Conservation (phyloP, 2,329 filamentous ascomycete genomes). For the Fusarium camptoceras region DNA sequence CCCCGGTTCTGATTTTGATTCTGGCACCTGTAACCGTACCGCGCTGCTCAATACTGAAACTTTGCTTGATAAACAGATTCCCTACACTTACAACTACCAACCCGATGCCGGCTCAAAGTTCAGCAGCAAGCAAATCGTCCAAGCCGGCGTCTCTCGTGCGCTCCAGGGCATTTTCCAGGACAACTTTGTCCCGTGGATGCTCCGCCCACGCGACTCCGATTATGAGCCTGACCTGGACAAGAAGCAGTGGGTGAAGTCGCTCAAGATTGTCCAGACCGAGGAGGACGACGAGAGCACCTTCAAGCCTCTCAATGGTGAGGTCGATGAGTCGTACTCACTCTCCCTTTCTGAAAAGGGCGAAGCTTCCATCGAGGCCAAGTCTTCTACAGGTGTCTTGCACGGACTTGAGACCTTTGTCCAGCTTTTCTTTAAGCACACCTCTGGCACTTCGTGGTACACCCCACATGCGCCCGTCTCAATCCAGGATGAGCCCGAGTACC, state of each 20-base stretch:
- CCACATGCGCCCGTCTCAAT: slow-evolving; percentile 77
- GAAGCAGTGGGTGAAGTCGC: slow-evolving; percentile 65
- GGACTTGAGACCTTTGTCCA: slow-evolving; percentile 83
- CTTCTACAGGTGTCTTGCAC: slow-evolving; percentile 75
- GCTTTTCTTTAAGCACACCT: slow-evolving; percentile 79
- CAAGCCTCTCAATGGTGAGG: slow-evolving; percentile 70
- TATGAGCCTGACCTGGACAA: slow-evolving; percentile 69
- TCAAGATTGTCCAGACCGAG: slow-evolving; percentile 71
- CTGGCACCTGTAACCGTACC: slow-evolving; percentile 37
- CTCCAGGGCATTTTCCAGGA: slow-evolving; percentile 73
- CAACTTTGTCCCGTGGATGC: slow-evolving; percentile 82
- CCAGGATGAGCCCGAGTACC: slow-evolving; percentile 77
- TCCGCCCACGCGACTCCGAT: slow-evolving; percentile 71
- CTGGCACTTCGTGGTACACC: slow-evolving; percentile 72
- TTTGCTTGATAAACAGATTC: slow-evolving; percentile 57
- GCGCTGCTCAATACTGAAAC: slow-evolving; percentile 49
- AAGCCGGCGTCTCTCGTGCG: slow-evolving; percentile 68
- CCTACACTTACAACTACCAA: slow-evolving; percentile 60
- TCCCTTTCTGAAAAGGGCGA: slow-evolving; percentile 67
- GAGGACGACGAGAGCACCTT: slow-evolving; percentile 65
- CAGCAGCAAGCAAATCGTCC: slow-evolving; percentile 65
- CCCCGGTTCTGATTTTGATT: slow-evolving; percentile 44
- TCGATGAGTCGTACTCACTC: slow-evolving; percentile 83
- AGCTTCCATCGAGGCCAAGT: slow-evolving; percentile 72
- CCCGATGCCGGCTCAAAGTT: slow-evolving; percentile 55